Evolutionary conservation across 805 yeast species (phyloP), one percentile per base, ranked within the genome.

Genomic region (Ogataea allantospora): DNA sequence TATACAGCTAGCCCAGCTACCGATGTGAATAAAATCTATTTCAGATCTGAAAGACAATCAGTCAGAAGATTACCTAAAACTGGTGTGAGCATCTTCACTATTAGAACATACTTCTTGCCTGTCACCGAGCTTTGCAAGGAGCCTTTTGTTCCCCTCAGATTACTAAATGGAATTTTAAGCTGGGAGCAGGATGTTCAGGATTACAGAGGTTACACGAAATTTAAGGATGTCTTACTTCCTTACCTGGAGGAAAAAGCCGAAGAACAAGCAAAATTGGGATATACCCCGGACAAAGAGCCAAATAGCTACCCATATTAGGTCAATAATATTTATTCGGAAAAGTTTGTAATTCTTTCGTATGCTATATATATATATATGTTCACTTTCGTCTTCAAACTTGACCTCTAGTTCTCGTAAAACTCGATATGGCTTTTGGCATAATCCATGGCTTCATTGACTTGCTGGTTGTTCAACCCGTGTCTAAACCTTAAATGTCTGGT

Each of bases 401-500:
- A 4, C n/a, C 7, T 29, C 23, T 29, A 53, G 36, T 56, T 55
- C 33, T 55, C 60, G 38, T 58, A 60, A 52, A 73, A 84, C 60
- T 83, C 91, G 35, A 83, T 88, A 56, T 85, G 77, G 48, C 78
- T 84, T 59, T 83, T 84, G 6, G 93, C 93, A 50, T 73, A 79
- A 52, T 80, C 79, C 49, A 83, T 79, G 27, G 86, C 79, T 37
- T 78, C 77, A 40, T 76, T 69, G n/a, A 86, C 87, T 45, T 80
- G 82, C 43, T 68, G 65, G 26, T 83, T 83, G 27, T 69, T 71
- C 38, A 81, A 63, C 7, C 84, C 83, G 66, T 89, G 98, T 67
- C 93, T 88, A 30, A 88, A 91, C 53, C 95, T 80, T 45, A 89
- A 80, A 62, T 91, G 99, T 59, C 97, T 79, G 12, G 95, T 86